Base-by-base conservation (phyloP, 2,329 filamentous ascomycete species). In the Stachybotrys chartarum region DNA sequence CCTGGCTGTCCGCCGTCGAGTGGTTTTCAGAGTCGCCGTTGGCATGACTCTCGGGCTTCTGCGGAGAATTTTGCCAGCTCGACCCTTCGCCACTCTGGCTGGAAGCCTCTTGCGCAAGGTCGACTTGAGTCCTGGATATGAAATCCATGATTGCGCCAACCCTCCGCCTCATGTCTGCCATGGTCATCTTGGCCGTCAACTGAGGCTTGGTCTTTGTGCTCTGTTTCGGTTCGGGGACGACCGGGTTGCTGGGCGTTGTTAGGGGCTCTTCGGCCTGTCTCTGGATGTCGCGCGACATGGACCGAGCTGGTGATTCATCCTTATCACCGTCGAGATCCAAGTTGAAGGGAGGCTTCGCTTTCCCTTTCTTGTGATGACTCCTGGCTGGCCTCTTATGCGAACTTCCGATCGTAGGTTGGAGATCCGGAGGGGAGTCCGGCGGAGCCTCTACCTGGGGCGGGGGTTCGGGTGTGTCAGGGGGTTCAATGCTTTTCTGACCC, bases 91-190 rank as follows among this genome's bases (percentile, higher is more conserved):
- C 70, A 42, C 72, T 70, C 24, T 72, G 76, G 60, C 72, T 72
- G 58, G 74, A 72, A 70, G 75, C 72, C 58, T 86, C 87, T 32
- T 82, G 84, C 1, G 90, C 91, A 72, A 96, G 82, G 65, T 97
- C 92, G 7, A 96, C 79, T 69, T 97, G 91, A 56, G 91, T 93
- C 61, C 90, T 85, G 5, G 88, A 87, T 59, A 97, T 96, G 66
- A 93, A 97, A 62, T 94, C 91, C 57, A 96, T 80, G 67, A 97
- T 95, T 18, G 83, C 88, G 5, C 88, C 83, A 6, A 92, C 90
- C 10, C 91, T 86, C 60, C 89, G 84, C 72, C 89, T 90, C 84
- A 96, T 91, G 66, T 96, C 91, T 57, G 86, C 86, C 85, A 95
- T 89, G 31, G 86, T 92, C 56, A 91, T 83, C 68, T 89, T 91